phyloP scores from a whole-genome alignment of 768 basidiomycete species.

The Termitomyces eurrhizus region DNA sequence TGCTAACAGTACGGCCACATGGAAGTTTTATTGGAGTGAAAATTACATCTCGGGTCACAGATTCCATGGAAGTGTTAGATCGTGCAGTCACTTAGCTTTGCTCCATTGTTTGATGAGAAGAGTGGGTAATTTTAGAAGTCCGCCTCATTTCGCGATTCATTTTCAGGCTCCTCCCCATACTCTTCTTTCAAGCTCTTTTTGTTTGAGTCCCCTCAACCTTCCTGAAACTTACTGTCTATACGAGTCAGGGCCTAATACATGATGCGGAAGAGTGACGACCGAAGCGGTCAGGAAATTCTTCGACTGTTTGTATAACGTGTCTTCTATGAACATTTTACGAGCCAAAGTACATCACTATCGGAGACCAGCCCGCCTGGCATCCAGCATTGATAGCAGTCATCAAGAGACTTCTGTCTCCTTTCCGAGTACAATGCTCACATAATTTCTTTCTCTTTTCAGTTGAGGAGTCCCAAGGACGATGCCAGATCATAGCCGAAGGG shows the following conservation, averaged over 20 bases:
- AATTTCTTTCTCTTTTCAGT: slow-evolving; percentile 13
- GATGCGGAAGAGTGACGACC: slow-evolving; percentile 24
- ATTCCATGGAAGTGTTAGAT: not conserved
- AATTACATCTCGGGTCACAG: slow-evolving; percentile 2
- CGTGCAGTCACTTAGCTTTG: not conserved
- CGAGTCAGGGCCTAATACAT: slow-evolving; percentile 15
- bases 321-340: slow-evolving; percentile 25
- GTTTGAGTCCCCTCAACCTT: not conserved
- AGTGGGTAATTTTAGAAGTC: slow-evolving; percentile 10
- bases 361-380: slow-evolving; percentile 91
- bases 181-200: too few species aligned
- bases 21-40: slow-evolving; percentile 31
- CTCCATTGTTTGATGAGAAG: not conserved
- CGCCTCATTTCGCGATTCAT: slow-evolving; percentile 3
- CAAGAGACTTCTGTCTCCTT: slow-evolving; percentile 16
- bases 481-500: not conserved
- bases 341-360: slow-evolving; percentile 31
- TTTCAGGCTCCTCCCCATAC: not conserved
- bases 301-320: slow-evolving; percentile 91
- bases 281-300: slow-evolving; percentile 73
- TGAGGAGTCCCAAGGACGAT: slow-evolving; percentile 45
- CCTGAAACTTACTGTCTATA: slow-evolving; percentile 8
- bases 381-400: slow-evolving; percentile 78
- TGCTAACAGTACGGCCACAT: slow-evolving; percentile 38
- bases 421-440: slow-evolving; percentile 17